Base-by-base conservation (phyloP, 2,329 filamentous ascomycete genomes). In the Zymoseptoria brevis region DNA sequence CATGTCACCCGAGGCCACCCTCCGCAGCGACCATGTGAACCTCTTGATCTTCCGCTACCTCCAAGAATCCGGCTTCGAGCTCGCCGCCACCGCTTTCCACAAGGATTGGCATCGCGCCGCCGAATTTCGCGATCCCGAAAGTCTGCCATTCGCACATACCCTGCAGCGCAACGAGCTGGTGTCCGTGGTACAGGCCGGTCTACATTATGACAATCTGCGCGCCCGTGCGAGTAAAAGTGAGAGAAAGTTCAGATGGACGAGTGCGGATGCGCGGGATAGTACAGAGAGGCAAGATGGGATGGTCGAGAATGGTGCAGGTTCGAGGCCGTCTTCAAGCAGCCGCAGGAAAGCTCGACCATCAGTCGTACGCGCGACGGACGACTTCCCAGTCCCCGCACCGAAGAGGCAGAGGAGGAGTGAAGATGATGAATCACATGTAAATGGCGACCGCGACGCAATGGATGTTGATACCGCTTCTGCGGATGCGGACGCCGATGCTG, bases 1-100 rank as follows among this genome's bases (percentile, higher is more conserved):
- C 59, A 64, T 66, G 63, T 63, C 64, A 45, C 56, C 63, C 53
- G 61, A 62, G 54, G 64, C 63, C 51, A 55, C 62, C 54, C 75
- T 83, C 63, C 81, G 76, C 68, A 81, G 79, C 65, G 80, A 87
- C 76, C 83, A 86, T 72, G 80, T 87, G 71, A 87, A 87, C 75
- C 86, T 87, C 75, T 76, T 87, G 70, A 84, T 87, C 73, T 85
- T 84, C 80, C 83, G 84, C 79, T 86, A 80, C 66, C 66, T 74
- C 30, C 72, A 74, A 60, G 72, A 74, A 59, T 65, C 68, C 54
- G 73, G 71, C 55, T 70, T 71, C 59, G 71, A 74, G 60, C 66
- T 65, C 50, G 67, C 72, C 1, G 71, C 81, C 57, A 81, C 82
- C 67, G 82, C 83, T 55, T 77, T 87, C 62, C 81, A 83, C 71